A percentile compares a stretch with the other conserved stretches of the same genome.
phyloP scores from a whole-genome alignment of 371 early-diverging fungal genomes.

The Mucor velutinosus region DNA sequence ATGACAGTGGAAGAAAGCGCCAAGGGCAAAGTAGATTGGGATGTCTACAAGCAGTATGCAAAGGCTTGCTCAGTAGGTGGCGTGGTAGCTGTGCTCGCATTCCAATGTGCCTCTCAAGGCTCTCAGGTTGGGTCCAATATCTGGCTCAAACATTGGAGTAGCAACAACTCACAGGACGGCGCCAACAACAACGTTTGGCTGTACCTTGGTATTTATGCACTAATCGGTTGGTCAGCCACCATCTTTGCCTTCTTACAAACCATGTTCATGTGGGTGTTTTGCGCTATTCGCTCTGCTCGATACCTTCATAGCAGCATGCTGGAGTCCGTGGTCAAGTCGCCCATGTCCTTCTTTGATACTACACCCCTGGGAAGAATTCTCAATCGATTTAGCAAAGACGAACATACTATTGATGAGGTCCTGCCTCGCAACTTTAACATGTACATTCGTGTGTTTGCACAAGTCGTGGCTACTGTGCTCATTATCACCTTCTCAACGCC shows the following conservation, averaged over 20 bases:
- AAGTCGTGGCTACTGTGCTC: constrained; percentile 58
- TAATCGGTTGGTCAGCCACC: constrained; percentile 71
- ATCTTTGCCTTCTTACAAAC: constrained; percentile 72
- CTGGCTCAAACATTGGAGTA: constrained; percentile 80
- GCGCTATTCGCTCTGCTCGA: constrained; percentile 77
- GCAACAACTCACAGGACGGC: constrained; percentile 44
- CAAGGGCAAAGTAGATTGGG: constrained; percentile 74
- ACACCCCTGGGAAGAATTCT: constrained; percentile 89
- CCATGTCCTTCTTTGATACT: constrained; percentile 87
- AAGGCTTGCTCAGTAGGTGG: constrained; percentile 67
- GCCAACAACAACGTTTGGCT: constrained; percentile 47
- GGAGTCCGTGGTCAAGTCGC: constrained; percentile 59
- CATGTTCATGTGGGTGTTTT: constrained; percentile 78
- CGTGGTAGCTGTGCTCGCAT: constrained; percentile 57
- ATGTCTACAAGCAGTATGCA: constrained; percentile 77
- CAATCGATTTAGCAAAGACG: constrained; percentile 88
- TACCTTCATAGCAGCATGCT: constrained; percentile 66
- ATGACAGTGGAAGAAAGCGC: constrained; percentile 79
- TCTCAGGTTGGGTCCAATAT: constrained; percentile 54
- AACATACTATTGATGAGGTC: constrained; percentile 80
- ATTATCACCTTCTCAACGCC: constrained; percentile 70
- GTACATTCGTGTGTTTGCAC: constrained; percentile 52
- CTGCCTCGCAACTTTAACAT: constrained; percentile 68
- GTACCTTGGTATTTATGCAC: constrained; percentile 81
- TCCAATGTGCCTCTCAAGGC: constrained; percentile 51